phyloP scores from a whole-genome alignment of 345 rosid genomes.

The Excoecaria cochinchinensis region DNA sequence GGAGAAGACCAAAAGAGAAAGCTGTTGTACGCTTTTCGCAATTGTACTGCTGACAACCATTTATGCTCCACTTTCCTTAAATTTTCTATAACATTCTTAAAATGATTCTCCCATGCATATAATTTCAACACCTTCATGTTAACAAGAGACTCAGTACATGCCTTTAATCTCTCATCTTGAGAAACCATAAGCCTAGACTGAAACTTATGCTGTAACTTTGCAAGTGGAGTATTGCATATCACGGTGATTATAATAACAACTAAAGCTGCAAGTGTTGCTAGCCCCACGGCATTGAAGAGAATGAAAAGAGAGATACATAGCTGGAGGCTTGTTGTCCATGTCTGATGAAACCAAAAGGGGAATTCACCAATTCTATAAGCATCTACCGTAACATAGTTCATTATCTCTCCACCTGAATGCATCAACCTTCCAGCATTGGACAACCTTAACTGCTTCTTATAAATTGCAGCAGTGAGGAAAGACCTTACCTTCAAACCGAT shows the following conservation, averaged over 20 bases:
- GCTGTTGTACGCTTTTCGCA: conserved; percentile 60
- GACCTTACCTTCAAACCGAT: conserved; percentile 79
- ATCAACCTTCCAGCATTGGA: conserved; percentile 67
- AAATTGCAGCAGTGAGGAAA: conserved; percentile 73
- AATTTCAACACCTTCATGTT: conserved; percentile 92
- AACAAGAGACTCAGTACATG: conserved; percentile 74
- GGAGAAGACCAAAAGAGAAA: conserved; percentile 93
- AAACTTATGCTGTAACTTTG: conserved; percentile 83
- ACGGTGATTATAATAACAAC: conserved; percentile 72
- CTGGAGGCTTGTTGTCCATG: conserved; percentile 88
- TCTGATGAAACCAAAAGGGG: conserved; percentile 95
- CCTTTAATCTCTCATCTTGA: conserved; percentile 79
- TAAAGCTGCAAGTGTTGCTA: conserved; percentile 81
- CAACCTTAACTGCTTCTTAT: conserved; percentile 76
- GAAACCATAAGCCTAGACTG: conserved; percentile 77
- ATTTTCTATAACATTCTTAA: conserved; percentile 73
- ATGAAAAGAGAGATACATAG: conserved; percentile 69
- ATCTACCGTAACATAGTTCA: conserved; percentile 91
- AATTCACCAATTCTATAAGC: conserved; percentile 93
- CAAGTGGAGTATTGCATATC: conserved; percentile 82
- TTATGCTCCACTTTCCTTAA: conserved; percentile 58
- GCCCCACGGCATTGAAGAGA: conserved; percentile 77
- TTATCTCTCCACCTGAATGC: conserved; percentile 88
- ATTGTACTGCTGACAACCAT: conserved; percentile 80
- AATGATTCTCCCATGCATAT: conserved; percentile 92